Evolutionary conservation across 2,329 filamentous ascomycete genomes (phyloP).

Genomic region (Cercospora citrullina): DNA sequence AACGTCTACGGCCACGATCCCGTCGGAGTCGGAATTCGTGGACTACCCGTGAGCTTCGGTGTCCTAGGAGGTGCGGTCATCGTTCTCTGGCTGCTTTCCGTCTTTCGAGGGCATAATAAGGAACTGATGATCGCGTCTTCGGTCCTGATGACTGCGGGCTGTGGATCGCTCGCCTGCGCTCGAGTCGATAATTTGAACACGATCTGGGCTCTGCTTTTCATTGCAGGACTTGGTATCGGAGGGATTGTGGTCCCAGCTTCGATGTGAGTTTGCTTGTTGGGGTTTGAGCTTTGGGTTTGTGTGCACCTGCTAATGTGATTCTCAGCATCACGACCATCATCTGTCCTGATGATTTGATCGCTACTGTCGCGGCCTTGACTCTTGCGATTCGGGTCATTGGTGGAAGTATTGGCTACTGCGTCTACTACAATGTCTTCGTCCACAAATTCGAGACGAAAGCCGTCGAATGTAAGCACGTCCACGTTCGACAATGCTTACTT

Average conservation of each 20-base stretch:
- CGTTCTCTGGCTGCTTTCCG: slow-evolving; percentile 59
- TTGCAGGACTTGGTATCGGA: slow-evolving; percentile 65
- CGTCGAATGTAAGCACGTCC: neutral
- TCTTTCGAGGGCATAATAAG: slow-evolving; percentile 60
- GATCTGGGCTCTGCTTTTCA: slow-evolving; percentile 40
- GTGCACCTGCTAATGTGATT: slow-evolving; percentile 1
- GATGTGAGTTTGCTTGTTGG: slow-evolving; percentile 41
- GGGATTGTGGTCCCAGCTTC: slow-evolving; percentile 67
- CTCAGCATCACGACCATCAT: slow-evolving; percentile 58
- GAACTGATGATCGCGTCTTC: slow-evolving; percentile 62
- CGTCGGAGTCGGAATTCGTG: slow-evolving; percentile 63
- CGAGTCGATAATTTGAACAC: slow-evolving; percentile 34
- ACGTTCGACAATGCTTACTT: neutral
- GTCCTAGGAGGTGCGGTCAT: slow-evolving; percentile 63
- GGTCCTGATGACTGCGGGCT: slow-evolving; percentile 64
- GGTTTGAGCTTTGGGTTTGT: neutral
- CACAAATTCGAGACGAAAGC: slow-evolving; percentile 46
- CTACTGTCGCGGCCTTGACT: slow-evolving; percentile 66
- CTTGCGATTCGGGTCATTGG: slow-evolving; percentile 69
- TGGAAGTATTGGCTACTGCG: slow-evolving; percentile 56
- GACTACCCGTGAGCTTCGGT: slow-evolving; percentile 63
- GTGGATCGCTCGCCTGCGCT: slow-evolving; percentile 37
- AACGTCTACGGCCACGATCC: slow-evolving; percentile 55
- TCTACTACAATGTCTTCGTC: slow-evolving; percentile 44
- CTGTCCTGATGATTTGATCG: slow-evolving; percentile 69